These are phyloP conservation scores for Sesbania bispinosa DNA, from an alignment of 306 rosid species.

Conservation along the genomic window DNA sequence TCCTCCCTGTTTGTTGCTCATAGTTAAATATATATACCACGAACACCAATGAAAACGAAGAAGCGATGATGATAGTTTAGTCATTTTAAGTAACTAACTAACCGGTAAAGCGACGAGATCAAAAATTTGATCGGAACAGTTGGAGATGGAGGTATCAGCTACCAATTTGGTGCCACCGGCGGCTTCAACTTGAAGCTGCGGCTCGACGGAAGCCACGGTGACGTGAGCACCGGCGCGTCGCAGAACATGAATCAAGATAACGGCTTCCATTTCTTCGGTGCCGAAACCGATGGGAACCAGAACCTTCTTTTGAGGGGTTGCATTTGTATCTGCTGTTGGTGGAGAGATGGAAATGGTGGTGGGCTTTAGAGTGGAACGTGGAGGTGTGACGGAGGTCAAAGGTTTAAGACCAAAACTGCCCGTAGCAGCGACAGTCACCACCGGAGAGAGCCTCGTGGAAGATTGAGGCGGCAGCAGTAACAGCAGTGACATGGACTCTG, in stretches of 20 bases:
- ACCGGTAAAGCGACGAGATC: slow-evolving; percentile 95
- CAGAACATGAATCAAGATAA: slow-evolving; percentile 70
- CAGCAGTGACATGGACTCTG: slow-evolving; percentile 43
- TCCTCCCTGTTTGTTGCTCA: slow-evolving; percentile 69
- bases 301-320: slow-evolving; percentile 61
- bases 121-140: slow-evolving; percentile 62
- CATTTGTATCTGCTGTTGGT: not conserved
- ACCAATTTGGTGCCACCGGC: slow-evolving; percentile 71
- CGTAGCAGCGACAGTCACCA: slow-evolving; percentile 11
- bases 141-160: slow-evolving; percentile 64
- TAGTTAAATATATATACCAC: not conserved
- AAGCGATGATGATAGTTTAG: not conserved
- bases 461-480: slow-evolving; percentile 24
- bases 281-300: slow-evolving; percentile 88
- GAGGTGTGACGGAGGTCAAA: slow-evolving; percentile 29
- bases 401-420: slow-evolving; percentile 21
- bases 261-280: slow-evolving; percentile 97
- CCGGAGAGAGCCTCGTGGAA: slow-evolving; percentile 32
- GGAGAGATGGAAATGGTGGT: slow-evolving; percentile 37
- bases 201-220: slow-evolving; percentile 90
- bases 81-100: too few species aligned
- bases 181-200: slow-evolving; percentile 71
- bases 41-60: not conserved
- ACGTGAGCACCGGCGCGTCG: slow-evolving; percentile 95
- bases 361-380: slow-evolving; percentile 37